A percentile compares a stretch with the other conserved stretches of the same genome.
Evolutionary conservation across 192 early-diverging fungal species (phyloP).

Genomic region (Dissophora ornata): DNA sequence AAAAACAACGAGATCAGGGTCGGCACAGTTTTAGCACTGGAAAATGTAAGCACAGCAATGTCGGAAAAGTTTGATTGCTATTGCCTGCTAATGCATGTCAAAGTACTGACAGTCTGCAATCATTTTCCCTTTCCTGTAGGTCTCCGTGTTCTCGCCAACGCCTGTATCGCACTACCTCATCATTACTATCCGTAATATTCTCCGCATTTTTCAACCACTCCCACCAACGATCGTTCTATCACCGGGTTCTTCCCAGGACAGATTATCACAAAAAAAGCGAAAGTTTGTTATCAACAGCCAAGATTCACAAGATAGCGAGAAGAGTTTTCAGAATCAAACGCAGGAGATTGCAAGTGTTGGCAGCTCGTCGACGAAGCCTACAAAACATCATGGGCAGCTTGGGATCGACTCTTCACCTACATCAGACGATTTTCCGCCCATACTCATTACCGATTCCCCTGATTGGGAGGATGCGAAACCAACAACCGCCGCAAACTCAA

Average conservation of each 20-base stretch:
- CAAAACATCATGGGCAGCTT: neutral
- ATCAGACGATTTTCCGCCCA: too few relatives aligned
- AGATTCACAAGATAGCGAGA: neutral
- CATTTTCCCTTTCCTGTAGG: slow-evolving; percentile 4
- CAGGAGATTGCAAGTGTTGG: neutral
- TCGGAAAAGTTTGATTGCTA: too few relatives aligned
- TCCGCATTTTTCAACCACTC: slow-evolving; percentile 13
- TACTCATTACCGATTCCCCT: too few relatives aligned
- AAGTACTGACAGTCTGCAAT: neutral
- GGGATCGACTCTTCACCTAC: too few relatives aligned
- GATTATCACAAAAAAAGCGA: slow-evolving; percentile 20
- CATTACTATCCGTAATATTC: slow-evolving; percentile 32
- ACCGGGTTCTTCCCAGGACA: slow-evolving; percentile 35
- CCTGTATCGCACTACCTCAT: slow-evolving; percentile 42
- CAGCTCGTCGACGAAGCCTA: neutral
- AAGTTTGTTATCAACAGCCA: neutral
- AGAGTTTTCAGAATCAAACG: neutral
- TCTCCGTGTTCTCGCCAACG: slow-evolving; percentile 41
- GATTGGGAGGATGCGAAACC: too few relatives aligned
- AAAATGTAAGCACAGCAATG: slow-evolving; percentile 25
- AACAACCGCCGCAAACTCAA: too few relatives aligned
- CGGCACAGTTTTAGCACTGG: slow-evolving; percentile 38
- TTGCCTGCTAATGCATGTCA: too few relatives aligned
- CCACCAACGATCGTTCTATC: slow-evolving; percentile 16
- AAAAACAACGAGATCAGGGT: slow-evolving; percentile 51